Evolutionary conservation across 768 basidiomycete genomes (phyloP), one percentile per base, ranked within the genome.

Genomic region (Dacryopinax primogenitus): DNA sequence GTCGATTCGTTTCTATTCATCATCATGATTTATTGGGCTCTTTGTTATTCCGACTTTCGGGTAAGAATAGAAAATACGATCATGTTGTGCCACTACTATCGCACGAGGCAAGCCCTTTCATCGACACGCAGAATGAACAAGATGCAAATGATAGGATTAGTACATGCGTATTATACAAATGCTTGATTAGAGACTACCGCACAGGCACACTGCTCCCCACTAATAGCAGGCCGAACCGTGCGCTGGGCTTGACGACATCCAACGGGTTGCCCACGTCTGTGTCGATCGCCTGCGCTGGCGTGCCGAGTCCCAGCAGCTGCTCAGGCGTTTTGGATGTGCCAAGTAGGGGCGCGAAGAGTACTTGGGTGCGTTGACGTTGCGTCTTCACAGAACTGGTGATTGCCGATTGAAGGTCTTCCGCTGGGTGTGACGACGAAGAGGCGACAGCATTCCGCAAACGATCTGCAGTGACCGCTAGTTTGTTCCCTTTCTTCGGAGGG

Each of bases 171-270:
- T 15, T 44, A 23, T 44, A 44, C 41, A 44, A n/a, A 44, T 44
- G 41, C 41, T 44, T 44, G 41, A 44, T 44, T 23, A 44, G 41
- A 44, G 41, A 44, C 32, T 61, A 51, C 4, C 65, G 51, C 12
- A 58, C 47, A 47, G 36, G 63, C 33, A 44, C 63, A 32, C 30
- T 63, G 45, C 65, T 67, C n/a, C 82, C 85, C 65, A 88, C 78
- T 65, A 90, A 78, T 51, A 92, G 75, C 71, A 90, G 76, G 16
- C 87, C 87, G 74, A 92, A 89, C 65, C 90, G 80, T 44, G 86
- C 79, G 39, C 84, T 84, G 18, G 88, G 83, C 68, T 86, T 88
- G 23, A 84, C 86, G 33, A 87, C 73, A 37, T 86, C 82, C 44
- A 89, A 71, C 32, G 83, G 51, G 26, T 58, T 58, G 9, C 51